Base-by-base conservation (phyloP, 495 filamentous ascomycete species). In the Penicillium canescens region DNA sequence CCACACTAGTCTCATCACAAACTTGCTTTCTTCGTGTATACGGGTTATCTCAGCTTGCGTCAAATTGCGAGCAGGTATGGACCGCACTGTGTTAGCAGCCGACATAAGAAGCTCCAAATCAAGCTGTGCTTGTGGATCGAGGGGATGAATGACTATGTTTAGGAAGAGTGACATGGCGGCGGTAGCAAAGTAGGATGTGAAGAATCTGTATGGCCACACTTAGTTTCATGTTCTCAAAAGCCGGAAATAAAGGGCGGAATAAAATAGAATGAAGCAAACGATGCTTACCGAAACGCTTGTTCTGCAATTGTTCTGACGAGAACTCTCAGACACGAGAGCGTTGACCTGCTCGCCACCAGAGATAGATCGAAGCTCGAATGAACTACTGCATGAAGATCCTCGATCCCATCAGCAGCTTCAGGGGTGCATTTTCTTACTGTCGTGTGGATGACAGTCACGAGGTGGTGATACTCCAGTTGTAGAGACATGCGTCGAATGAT, bases 291-390 rank as follows among this genome's bases (percentile, higher is more conserved):
- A 23, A 54, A 59, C 14, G 59, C 52, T 18, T 43, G 31, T 40
- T 53, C 48, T 16, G n/a, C 48, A 42, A 52, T 33, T 10, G 6
- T 40, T 11, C 16, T 13, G 21, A 52, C 20, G 10, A 62, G 52
- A 40, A 33, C 2, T 28, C 23, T 48, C n/a, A 62, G 31, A 16
- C 55, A 62, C 21, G 38, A 46, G 0, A 62, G 9, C 0, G 52
- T 62, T 34, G 60, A 62, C 3, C 60, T 52, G 42, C 60, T 56
- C 10, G 60, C 60, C 23, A 23, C 36, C 20, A 62, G 24, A 2
- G 55, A 59, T 13, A 62, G 4, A 24, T 62, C 60, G 24, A 62
- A 62, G 47, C 60, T 62, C 23, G 60, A 62, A 53, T 62, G 60
- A 36, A 59, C 60, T 6, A 62, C 60, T 8, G 18, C 24, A 46